A percentile compares a stretch with the other conserved stretches of the same genome.
Evolutionary conservation across 129 eudicot species (phyloP).

Genomic region (Pittosporum tobira): DNA sequence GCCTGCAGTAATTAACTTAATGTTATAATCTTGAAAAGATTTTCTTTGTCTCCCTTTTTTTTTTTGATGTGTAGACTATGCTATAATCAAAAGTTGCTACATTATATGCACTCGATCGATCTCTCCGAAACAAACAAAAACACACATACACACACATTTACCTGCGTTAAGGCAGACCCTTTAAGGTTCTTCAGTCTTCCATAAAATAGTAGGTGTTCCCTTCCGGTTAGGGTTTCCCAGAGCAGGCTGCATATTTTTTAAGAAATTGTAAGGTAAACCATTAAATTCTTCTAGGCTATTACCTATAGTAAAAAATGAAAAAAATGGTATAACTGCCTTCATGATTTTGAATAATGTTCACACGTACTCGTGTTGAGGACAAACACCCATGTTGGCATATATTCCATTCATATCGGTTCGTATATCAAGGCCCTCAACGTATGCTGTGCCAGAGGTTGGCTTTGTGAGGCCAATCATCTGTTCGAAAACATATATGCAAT

Average conservation of each 20-base stretch:
- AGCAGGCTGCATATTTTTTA: conserved; percentile 52
- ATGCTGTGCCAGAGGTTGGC: conserved; percentile 89
- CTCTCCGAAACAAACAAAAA: not conserved
- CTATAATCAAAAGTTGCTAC: not conserved
- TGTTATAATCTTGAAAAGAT: no score
- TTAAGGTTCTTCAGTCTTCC: conserved; percentile 93
- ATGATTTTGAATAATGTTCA: not conserved
- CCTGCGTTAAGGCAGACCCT: conserved; percentile 61
- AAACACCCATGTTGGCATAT: conserved; percentile 92
- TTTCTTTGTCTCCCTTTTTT: no score
- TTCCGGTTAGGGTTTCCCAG: conserved; percentile 85
- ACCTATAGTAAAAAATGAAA: not conserved
- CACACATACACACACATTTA: no score
- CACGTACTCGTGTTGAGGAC: conserved; percentile 96
- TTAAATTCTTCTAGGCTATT: conserved; percentile 1
- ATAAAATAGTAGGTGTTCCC: conserved; percentile 89
- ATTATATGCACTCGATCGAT: not conserved
- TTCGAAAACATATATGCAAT: conserved; percentile 2
- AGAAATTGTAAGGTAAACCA: conserved; percentile 1
- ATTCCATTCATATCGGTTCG: conserved; percentile 51
- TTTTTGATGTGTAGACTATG: not conserved
- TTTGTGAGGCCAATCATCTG: conserved; percentile 93
- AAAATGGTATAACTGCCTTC: not conserved
- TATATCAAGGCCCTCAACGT: conserved; percentile 60
- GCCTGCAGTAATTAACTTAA: conserved; percentile 57